Base-by-base conservation (phyloP, 2,329 filamentous ascomycete species). In the Gnomoniopsis smithogilvyi region DNA sequence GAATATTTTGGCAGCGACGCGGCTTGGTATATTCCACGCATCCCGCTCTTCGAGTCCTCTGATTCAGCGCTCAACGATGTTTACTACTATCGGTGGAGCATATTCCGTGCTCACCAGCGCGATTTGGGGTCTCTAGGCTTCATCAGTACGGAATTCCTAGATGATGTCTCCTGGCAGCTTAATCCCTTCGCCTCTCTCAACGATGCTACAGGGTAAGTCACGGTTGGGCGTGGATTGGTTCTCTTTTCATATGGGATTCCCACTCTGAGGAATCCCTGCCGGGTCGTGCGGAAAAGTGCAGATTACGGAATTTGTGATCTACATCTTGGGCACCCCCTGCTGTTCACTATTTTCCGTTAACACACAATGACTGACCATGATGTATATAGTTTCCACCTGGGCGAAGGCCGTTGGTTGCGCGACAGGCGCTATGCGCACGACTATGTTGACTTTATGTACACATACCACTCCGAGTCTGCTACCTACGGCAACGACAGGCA, bases 41-140 rank as follows among this genome's bases (percentile, higher is more conserved):
- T 75, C 6, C 73, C 73, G 1, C 71, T 72, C 54, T 76, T 76
- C 59, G 72, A 75, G 52, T 71, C 70, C 19, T 74, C 71, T 51
- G 72, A 75, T 55, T 49, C 65, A 1, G 62, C 70, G 11, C 69
- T 76, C 17, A 73, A 70, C 1, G 72, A 76, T 19, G 75, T 78
- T 11, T 78, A 77, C 64, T 78, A 78, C 65, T 78, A 78, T 61
- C 74, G 76, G 34, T 77, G 74, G 76, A 71, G 69, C 26, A 68
- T 78, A 26, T 78, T 75, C 66, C 71, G 75, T 2, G 69, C 75
- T 0, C 76, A 78, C 59, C 76, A 77, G 63, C 72, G 75, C 26
- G 75, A 78, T 55, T 66, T 77, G 0, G 76, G 76, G 10, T 58
- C 70, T 2, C 66, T 72, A 17, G 75, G 75, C 2, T 78, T 71